A percentile compares a stretch with the other conserved stretches of the same genome.
phyloP scores from a whole-genome alignment of 2,329 filamentous ascomycete genomes.

The Aphanocladium album region DNA sequence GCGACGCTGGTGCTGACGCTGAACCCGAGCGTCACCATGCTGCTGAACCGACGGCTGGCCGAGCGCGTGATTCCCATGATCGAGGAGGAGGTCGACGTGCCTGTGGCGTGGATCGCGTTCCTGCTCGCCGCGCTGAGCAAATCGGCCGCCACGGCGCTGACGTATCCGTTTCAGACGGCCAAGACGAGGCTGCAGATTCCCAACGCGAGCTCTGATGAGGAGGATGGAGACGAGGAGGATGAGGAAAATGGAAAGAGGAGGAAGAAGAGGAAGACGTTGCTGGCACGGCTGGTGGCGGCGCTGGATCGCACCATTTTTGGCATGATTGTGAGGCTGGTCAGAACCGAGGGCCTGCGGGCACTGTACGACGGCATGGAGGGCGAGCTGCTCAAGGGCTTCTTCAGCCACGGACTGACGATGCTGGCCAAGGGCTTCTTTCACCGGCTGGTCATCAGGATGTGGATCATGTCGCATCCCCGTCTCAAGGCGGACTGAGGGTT shows the following conservation, averaged over 20 bases:
- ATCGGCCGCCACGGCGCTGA: slow-evolving; percentile 67
- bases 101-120: slow-evolving; percentile 37
- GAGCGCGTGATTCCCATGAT: slow-evolving; percentile 49
- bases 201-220: not conserved
- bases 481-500: slow-evolving; percentile 11
- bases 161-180: slow-evolving; percentile 83
- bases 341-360: slow-evolving; percentile 60
- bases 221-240: not conserved
- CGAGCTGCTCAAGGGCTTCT: slow-evolving; percentile 77
- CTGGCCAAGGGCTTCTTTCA: slow-evolving; percentile 77
- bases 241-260: slow-evolving; percentile 10
- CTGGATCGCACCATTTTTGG: slow-evolving; percentile 53
- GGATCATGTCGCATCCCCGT: slow-evolving; percentile 48
- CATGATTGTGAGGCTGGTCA: slow-evolving; percentile 53
- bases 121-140: slow-evolving; percentile 70
- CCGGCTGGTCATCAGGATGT: slow-evolving; percentile 63
- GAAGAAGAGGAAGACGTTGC: slow-evolving; percentile 2
- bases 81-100: slow-evolving; percentile 34
- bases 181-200: slow-evolving; percentile 71
- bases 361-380: slow-evolving; percentile 73
- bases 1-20: slow-evolving; percentile 74
- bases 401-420: slow-evolving; percentile 84
- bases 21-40: slow-evolving; percentile 82
- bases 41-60: slow-evolving; percentile 70
- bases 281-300: slow-evolving; percentile 18